These are phyloP conservation scores for Pneumocystis canis DNA, from an alignment of 1,139 yeast species.

Conservation along the genomic window DNA sequence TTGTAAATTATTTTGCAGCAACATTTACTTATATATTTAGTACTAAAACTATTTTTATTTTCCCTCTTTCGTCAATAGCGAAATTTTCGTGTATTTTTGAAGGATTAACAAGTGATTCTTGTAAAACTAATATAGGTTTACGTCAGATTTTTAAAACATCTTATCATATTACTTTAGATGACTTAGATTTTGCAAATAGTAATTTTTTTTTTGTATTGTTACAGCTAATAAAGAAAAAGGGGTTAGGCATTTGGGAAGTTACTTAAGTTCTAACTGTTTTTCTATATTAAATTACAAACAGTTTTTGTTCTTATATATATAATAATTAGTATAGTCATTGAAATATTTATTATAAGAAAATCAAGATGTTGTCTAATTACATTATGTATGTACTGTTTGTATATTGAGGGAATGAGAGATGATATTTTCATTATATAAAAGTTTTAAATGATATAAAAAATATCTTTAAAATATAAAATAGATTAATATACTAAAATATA, in stretches of 20 bases:
- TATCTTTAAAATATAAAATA: too few relatives aligned
- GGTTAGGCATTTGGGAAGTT: neutral
- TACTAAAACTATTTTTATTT: neutral
- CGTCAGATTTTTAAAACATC: neutral
- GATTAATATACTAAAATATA: too few relatives aligned
- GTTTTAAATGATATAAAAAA: too few relatives aligned
- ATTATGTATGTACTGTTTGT: neutral
- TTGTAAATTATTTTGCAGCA: neutral
- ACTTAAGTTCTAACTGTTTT: neutral
- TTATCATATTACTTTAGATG: slow-evolving; percentile 1
- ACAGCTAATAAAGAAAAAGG: neutral
- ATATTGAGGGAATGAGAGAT: too few relatives aligned
- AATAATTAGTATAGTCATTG: neutral
- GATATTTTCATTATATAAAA: too few relatives aligned
- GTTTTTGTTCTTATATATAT: neutral
- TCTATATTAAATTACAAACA: neutral
- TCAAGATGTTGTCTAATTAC: neutral
- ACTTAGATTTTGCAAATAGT: neutral
- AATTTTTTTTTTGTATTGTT: neutral
- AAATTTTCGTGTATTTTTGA: neutral
- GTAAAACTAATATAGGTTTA: neutral
- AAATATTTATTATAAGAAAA: neutral
- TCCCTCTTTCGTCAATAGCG: neutral
- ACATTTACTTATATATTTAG: neutral
- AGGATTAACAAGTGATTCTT: neutral